Evolutionary conservation across 139 green algal species (phyloP), one percentile per base, ranked within the genome.

Genomic region (Haematococcus lacustris): DNA sequence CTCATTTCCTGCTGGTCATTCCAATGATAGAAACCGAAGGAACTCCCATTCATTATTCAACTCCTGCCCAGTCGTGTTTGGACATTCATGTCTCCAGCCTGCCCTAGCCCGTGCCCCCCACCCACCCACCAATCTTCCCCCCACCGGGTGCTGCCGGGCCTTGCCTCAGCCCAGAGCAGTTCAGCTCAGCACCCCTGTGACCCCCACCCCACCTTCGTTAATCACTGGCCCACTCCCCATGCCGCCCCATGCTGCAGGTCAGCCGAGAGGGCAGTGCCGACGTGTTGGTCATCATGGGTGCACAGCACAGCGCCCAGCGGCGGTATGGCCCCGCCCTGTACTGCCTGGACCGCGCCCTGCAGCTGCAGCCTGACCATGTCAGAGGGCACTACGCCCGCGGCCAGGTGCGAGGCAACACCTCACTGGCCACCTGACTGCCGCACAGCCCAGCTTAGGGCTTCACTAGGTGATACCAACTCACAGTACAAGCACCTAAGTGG

Each of bases 271-370:
- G 51, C 37, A 77, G 73, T 67, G 59, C 79, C 23, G 73, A 85
- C 47, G 51, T 88, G 1, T 51, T 88, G 43, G 79, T 85, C 23
- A 73, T 85, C 33, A 79, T 88, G 79, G 83, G 75, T 1, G 83
- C 83, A 35, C 79, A 86, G 71, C 60, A 76, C 47, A 70, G 67
- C 25, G 78, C 78, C 1, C 65, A 72, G 59, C 41, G 72, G 65
- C 30, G 47, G 17, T 80, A 86, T 39, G 40, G 78, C 23, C 70
- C 80, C 33, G 83, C 83, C 3, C 41, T 84, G 72, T 78, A 81
- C 72, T 85, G 79, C 83, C 47, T 88, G 59, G 70, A 83, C 34
- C 47, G 70, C 53, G 83, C 83, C 7, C 60, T 84, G 62, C 39
- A 74, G 62, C 57, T 88, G 3, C 9, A 76, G 7, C 75, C 83